Base-by-base conservation (phyloP, 2,329 filamentous ascomycete genomes). In the Xylaria sp. region DNA sequence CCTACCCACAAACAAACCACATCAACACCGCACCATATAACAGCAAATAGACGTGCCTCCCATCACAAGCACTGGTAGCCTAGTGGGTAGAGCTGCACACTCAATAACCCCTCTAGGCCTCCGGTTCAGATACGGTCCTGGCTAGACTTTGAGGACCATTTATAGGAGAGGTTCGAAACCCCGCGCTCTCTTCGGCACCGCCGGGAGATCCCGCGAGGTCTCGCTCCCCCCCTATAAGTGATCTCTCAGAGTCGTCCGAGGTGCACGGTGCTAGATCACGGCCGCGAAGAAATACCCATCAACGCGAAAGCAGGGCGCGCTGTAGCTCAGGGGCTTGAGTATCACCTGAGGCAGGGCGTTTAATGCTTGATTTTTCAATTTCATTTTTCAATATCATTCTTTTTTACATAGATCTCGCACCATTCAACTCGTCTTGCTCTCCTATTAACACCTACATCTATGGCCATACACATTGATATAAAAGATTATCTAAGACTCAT, bases 301-400 rank as follows among this genome's bases (percentile, higher is more conserved):
- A 61, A 61, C 53, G 59, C 46, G 40, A 57, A 61, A 61, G 59
- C 59, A 57, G 53, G 59, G 53, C 59, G 59, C 59, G 59, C 53
- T 61, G 53, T 47, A 61, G 59, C 40, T 47, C 33, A 23, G 40
- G 47, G 40, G 15, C 47, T 40, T 52, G n/a, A n/a, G 2, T 4
- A 42, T 57, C 17, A 61, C 40, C 47, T n/a, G 40, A 61, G 53
- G 47, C 59, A 61, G 53, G 53, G 59, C 53, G 59, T n/a, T n/a
- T n/a, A n/a, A n/a, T n/a, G n/a, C n/a, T n/a, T n/a, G n/a, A n/a
- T n/a, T n/a, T n/a, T n/a, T n/a, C n/a, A n/a, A n/a, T n/a, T n/a
- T n/a, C n/a, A n/a, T n/a, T n/a, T n/a, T n/a, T n/a, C n/a, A n/a
- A n/a, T n/a, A n/a, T n/a, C n/a, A n/a, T n/a, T n/a, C n/a, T n/a